Evolutionary conservation across 345 rosid genomes (phyloP), one percentile per base, ranked within the genome.

Genomic region (Camelina sativa): DNA sequence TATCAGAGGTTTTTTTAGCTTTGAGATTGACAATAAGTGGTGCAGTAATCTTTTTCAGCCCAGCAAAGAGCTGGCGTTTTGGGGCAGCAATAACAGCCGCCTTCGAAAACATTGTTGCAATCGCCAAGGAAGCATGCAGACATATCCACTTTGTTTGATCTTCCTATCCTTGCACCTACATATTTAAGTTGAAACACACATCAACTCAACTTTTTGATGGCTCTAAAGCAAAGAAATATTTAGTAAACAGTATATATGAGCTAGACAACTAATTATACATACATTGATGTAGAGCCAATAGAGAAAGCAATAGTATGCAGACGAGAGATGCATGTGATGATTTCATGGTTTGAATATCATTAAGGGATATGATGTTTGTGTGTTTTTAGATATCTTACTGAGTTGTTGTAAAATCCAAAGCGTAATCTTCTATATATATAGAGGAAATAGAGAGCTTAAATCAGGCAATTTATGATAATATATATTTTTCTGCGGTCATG

Each of bases 61-160:
- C 28, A 62, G 11, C 70, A 73, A 50, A 71, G 51, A 43, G 30
- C 19, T 52, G 54, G 43, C 25, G 69, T 63, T 37, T 41, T 19
- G 44, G 66, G 69, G 46, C 70, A 73, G 16, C 76, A 73, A 41
- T 63, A 73, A 53, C 70, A 73, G 30, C 28, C 70, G 32, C 62
- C 61, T 20, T 13, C 40, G 8, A 53, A 41, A 63, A 43, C 43
- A 43, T 13, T 1, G 19, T 22, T 44, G 56, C 69, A 72, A 38
- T 15, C 10, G 13, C 28, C 61, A 50, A 3, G 59, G 48, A 55
- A 11, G 51, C 74, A 58, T 58, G 30, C 2, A n/a, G 74, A 59
- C 6, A 54, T 17, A 17, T 70, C 63, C 2, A 70, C 6, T 17
- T 46, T 15, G 20, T 32, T 59, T 7, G 58, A 57, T 59, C 66